phyloP scores from a whole-genome alignment of 2,329 filamentous ascomycete species.

The Acarospora socialis region DNA sequence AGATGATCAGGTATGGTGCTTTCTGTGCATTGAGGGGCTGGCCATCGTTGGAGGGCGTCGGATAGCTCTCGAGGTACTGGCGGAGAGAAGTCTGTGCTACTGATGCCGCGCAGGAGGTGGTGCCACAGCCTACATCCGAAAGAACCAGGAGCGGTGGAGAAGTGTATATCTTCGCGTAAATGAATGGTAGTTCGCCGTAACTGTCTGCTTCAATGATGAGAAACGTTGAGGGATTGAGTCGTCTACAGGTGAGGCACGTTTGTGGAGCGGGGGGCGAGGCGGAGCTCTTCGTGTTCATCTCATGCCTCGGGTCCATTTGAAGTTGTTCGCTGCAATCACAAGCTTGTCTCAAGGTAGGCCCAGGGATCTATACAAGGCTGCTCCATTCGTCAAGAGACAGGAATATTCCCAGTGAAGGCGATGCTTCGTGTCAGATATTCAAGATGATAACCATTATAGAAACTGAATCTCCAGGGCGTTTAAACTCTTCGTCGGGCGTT shows the following conservation, averaged over 20 bases:
- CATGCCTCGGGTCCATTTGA: background rate
- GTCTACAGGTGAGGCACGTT: slow-evolving; percentile 22
- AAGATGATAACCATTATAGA: no score
- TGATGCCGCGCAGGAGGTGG: no score
- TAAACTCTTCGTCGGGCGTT: no score
- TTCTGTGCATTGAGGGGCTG: slow-evolving; percentile 25
- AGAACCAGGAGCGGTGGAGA: slow-evolving; percentile 24
- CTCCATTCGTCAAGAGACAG: no score
- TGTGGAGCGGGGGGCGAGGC: no score
- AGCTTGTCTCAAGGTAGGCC: slow-evolving; percentile 14
- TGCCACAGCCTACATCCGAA: slow-evolving; percentile 34
- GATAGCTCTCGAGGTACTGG: slow-evolving; percentile 28
- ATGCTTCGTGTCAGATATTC: no score
- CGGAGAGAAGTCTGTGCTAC: slow-evolving; percentile 23
- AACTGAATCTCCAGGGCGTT: no score
- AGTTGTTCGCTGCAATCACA: background rate
- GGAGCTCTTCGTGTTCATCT: background rate
- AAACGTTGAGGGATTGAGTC: slow-evolving; percentile 31
- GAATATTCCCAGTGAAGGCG: no score
- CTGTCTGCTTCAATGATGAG: slow-evolving; percentile 30
- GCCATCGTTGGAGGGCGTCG: slow-evolving; percentile 23
- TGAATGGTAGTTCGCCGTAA: slow-evolving; percentile 30
- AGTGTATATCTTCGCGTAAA: slow-evolving; percentile 31
- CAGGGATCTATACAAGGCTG: slow-evolving; percentile 2
- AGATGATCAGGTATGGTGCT: slow-evolving; percentile 27